Evolutionary conservation across 164 flowering plant species (phyloP).

Genomic region (Hamamelis virginiana): DNA sequence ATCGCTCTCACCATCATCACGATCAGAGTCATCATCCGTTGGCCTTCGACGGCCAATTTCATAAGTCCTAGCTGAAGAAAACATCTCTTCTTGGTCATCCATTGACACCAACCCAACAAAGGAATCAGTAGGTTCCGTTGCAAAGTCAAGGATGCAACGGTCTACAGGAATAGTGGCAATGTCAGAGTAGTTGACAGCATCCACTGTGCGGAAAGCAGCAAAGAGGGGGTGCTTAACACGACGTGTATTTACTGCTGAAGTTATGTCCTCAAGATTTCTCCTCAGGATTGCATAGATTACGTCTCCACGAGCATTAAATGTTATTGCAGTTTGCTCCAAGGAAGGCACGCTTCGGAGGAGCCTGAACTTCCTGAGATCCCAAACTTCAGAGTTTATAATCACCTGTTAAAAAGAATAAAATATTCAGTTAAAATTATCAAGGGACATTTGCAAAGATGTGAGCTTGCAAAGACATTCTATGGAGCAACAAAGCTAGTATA

Average conservation of each 20-base stretch:
- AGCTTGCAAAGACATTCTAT: neutral
- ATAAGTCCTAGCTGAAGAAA: slow-evolving; percentile 76
- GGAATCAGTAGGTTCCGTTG: slow-evolving; percentile 86
- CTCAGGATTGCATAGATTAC: slow-evolving; percentile 83
- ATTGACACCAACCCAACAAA: slow-evolving; percentile 82
- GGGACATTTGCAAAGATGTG: neutral
- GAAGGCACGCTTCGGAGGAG: slow-evolving; percentile 88
- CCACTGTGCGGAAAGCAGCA: slow-evolving; percentile 85
- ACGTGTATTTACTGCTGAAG: slow-evolving; percentile 69
- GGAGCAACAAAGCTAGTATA: too few species aligned
- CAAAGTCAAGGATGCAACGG: slow-evolving; percentile 87
- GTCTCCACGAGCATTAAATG: slow-evolving; percentile 80
- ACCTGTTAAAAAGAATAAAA: slow-evolving; percentile 45
- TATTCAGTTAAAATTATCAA: neutral
- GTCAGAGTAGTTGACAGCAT: slow-evolving; percentile 86
- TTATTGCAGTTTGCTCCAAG: slow-evolving; percentile 80
- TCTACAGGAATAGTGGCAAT: slow-evolving; percentile 90
- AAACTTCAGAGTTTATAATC: slow-evolving; percentile 92
- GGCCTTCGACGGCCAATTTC: slow-evolving; percentile 88
- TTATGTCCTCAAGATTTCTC: slow-evolving; percentile 83
- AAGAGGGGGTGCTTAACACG: slow-evolving; percentile 81
- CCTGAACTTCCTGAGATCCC: slow-evolving; percentile 87
- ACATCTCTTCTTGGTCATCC: slow-evolving; percentile 94
- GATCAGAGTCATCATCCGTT: slow-evolving; percentile 94
- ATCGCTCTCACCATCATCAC: slow-evolving; percentile 89